These are phyloP conservation scores for Daedaleopsis sinensis DNA, from an alignment of 768 basidiomycete genomes.

Conservation along the genomic window DNA sequence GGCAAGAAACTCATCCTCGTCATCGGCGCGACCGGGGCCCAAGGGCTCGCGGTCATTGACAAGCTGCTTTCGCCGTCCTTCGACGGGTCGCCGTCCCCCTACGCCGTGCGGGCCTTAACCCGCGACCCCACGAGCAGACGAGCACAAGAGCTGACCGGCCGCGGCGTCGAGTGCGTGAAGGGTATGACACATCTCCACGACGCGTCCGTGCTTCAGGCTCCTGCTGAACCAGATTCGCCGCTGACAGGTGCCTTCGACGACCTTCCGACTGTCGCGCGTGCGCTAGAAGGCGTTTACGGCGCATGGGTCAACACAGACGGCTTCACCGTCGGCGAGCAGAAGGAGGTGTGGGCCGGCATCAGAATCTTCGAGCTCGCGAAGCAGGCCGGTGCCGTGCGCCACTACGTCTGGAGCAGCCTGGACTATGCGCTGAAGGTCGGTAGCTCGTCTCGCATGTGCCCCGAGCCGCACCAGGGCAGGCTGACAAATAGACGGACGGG, in stretches of 20 bases:
- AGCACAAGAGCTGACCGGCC: slow-evolving; percentile 37
- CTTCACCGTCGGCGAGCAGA: slow-evolving; percentile 44
- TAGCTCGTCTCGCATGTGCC: neutral
- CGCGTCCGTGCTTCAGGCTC: neutral
- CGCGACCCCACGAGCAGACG: slow-evolving; percentile 36
- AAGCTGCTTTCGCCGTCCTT: slow-evolving; percentile 38
- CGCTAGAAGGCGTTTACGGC: slow-evolving; percentile 38
- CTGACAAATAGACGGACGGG: slow-evolving; percentile 7
- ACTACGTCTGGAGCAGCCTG: slow-evolving; percentile 45
- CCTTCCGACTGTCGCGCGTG: slow-evolving; percentile 31
- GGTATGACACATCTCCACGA: slow-evolving; percentile 20
- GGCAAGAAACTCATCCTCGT: slow-evolving; percentile 42
- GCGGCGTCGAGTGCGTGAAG: slow-evolving; percentile 41
- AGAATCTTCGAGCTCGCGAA: slow-evolving; percentile 45
- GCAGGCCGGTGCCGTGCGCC: slow-evolving; percentile 35
- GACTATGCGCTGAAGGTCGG: slow-evolving; percentile 43
- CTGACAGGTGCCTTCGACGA: slow-evolving; percentile 22
- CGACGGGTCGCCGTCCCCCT: slow-evolving; percentile 44
- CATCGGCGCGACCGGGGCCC: slow-evolving; percentile 49
- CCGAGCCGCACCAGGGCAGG: neutral
- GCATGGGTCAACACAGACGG: slow-evolving; percentile 39
- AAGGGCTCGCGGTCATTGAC: slow-evolving; percentile 43
- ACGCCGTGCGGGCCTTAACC: slow-evolving; percentile 43
- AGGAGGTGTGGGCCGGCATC: slow-evolving; percentile 42
- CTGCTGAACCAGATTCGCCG: neutral